Conservation (phyloP, 1,284 basidiomycete species). For the Spongispora temasekensis region DNA sequence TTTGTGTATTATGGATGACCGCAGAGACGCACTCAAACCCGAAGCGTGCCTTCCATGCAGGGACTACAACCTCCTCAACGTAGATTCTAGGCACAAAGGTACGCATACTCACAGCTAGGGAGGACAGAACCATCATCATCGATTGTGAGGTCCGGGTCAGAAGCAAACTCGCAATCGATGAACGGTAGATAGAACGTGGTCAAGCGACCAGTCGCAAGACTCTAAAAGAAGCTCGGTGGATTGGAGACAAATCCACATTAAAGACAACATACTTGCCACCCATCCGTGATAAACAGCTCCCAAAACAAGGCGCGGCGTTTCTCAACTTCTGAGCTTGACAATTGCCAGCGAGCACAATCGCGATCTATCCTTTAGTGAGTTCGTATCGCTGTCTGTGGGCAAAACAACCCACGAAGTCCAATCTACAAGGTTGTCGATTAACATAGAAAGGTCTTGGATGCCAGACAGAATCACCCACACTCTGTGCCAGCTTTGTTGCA, state of each 20-base stretch:
- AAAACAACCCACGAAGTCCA: slow-evolving; percentile 55
- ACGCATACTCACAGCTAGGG: slow-evolving; percentile 52
- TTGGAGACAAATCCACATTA: neutral
- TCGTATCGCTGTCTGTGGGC: slow-evolving; percentile 1
- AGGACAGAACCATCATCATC: slow-evolving; percentile 52
- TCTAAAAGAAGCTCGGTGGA: slow-evolving; percentile 29
- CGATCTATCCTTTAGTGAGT: slow-evolving; percentile 47
- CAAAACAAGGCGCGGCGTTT: slow-evolving; percentile 71
- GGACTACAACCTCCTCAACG: slow-evolving; percentile 44
- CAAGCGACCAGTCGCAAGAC: slow-evolving; percentile 62
- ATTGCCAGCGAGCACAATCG: slow-evolving; percentile 67
- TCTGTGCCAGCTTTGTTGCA: slow-evolving; percentile 63
- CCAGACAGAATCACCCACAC: slow-evolving; percentile 44
- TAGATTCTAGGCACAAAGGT: slow-evolving; percentile 2
- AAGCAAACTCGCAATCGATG: slow-evolving; percentile 64
- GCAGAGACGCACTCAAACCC: slow-evolving; percentile 65
- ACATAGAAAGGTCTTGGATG: slow-evolving; percentile 10
- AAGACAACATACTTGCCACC: slow-evolving; percentile 54
- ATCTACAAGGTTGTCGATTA: slow-evolving; percentile 41
- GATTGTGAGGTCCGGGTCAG: slow-evolving; percentile 54
- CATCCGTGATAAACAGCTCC: slow-evolving; percentile 70
- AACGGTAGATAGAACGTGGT: slow-evolving; percentile 67
- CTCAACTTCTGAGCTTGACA: slow-evolving; percentile 59
- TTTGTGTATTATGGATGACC: slow-evolving; percentile 65
- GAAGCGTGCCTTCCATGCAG: slow-evolving; percentile 72